Conservation (phyloP, 768 basidiomycete genomes). For the Boletus barrowsii region DNA sequence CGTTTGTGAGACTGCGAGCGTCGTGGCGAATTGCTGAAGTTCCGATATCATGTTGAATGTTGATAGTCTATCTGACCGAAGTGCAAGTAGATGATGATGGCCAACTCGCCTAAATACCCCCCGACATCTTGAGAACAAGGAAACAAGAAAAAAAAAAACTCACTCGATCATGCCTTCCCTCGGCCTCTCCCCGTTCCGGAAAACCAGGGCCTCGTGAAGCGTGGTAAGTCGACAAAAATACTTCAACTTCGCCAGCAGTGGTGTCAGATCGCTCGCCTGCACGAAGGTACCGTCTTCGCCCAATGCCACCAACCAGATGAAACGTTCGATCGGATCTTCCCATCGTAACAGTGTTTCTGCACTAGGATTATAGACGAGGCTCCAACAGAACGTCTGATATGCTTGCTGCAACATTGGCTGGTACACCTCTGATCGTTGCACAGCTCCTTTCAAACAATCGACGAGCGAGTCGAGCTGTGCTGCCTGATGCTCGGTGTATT, state of each 20-base stretch:
- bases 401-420: too few species aligned
- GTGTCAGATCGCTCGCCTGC: not conserved
- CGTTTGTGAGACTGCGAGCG: not conserved
- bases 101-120: too few species aligned
- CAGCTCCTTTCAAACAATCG: too few species aligned
- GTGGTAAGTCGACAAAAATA: not conserved
- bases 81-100: accelerated
- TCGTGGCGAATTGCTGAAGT: not conserved
- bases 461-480: too few species aligned
- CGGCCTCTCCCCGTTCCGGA: too few species aligned
- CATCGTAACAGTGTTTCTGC: not conserved
- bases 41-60: not conserved
- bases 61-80: not conserved
- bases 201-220: not conserved
- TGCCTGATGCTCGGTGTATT: too few species aligned
- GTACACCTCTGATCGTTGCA: too few species aligned
- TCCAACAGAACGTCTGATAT: too few species aligned
- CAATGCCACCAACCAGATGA: slow-evolving; percentile 4
- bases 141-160: too few species aligned
- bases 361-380: too few species aligned
- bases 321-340: not conserved
- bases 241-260: not conserved
- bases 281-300: not conserved
- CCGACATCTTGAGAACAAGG: too few species aligned
- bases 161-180: too few species aligned